Percentiles rank a stretch among this genome's conserved stretches.
Conservation (phyloP, 768 basidiomycete species). For the Pleurotus salmoneostramineus region DNA sequence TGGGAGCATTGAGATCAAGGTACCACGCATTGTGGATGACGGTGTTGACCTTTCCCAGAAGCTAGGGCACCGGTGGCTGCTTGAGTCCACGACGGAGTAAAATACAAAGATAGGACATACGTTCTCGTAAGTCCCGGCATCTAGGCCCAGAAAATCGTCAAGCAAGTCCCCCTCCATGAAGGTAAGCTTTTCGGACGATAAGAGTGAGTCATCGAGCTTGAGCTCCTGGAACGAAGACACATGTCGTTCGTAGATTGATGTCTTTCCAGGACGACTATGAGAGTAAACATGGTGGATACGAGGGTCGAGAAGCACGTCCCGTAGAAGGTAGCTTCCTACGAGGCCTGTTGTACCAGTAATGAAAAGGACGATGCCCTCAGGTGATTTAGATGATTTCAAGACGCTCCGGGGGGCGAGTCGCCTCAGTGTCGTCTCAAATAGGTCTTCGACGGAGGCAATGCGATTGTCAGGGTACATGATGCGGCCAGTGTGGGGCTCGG, state of each 20-base stretch:
- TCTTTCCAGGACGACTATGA: constrained; percentile 17
- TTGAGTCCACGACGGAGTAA: too few relatives aligned
- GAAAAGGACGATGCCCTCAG: constrained; percentile 18
- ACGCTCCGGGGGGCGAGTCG: too few relatives aligned
- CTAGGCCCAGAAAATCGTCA: constrained; percentile 18
- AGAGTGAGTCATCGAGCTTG: constrained; percentile 19
- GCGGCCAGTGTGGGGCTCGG: too few relatives aligned
- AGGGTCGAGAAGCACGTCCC: constrained; percentile 24
- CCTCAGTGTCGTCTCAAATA: too few relatives aligned
- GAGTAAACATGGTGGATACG: constrained; percentile 24
- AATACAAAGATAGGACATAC: background rate
- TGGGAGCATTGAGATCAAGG: constrained; percentile 41
- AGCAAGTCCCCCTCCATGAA: constrained; percentile 24
- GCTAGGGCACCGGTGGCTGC: too few relatives aligned
- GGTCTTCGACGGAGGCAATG: too few relatives aligned
- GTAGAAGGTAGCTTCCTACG: constrained; percentile 30
- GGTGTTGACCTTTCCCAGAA: constrained; percentile 16
- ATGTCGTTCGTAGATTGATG: background rate
- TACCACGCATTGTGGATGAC: constrained; percentile 43
- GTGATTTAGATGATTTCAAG: too few relatives aligned
- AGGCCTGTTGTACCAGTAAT: constrained; percentile 27
- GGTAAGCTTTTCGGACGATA: constrained; percentile 20
- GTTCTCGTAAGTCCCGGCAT: constrained; percentile 12
- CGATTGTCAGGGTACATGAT: too few relatives aligned
- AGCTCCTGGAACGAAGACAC: constrained; percentile 13